These are phyloP conservation scores for Actinidia polygama DNA, from an alignment of 179 eudicot species.

Conservation along the genomic window DNA sequence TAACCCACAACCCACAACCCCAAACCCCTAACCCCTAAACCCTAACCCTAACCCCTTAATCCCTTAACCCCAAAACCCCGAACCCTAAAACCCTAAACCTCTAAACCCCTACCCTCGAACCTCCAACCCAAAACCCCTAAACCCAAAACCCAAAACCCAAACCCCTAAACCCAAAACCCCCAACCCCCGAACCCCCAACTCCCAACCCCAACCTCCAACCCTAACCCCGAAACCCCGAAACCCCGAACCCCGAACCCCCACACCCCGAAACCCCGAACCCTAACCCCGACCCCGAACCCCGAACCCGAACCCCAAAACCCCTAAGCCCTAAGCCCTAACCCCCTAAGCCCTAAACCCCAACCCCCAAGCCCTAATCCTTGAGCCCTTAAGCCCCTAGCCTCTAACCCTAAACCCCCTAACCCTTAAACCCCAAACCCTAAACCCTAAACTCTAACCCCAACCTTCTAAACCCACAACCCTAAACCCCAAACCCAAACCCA, in stretches of 20 bases:
- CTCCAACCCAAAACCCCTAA: conserved; percentile 15
- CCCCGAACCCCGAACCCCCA: conserved; percentile 8
- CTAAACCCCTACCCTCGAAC: not conserved
- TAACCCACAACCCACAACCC: conserved; percentile 11
- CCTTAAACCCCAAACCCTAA: too few relatives aligned
- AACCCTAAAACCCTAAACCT: not conserved
- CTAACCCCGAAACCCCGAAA: conserved; percentile 12
- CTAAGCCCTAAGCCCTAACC: too few relatives aligned
- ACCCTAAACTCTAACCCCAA: not conserved
- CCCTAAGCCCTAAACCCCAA: not conserved
- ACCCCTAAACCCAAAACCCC: not conserved
- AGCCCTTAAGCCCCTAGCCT: not conserved
- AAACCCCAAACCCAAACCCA: not conserved
- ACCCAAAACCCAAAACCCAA: conserved; percentile 10
- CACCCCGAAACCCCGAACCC: conserved; percentile 22
- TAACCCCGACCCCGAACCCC: conserved; percentile 15
- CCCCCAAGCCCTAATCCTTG: not conserved
- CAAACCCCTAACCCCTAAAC: conserved; percentile 19
- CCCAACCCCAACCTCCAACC: conserved; percentile 11
- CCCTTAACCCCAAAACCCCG: not conserved
- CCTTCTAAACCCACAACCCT: not conserved
- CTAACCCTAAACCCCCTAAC: not conserved
- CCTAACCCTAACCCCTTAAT: too few relatives aligned
- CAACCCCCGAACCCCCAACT: not conserved
- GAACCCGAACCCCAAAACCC: not conserved